Conservation (phyloP, 2,329 filamentous ascomycete species). For the Myriosclerotinia scirpicola region DNA sequence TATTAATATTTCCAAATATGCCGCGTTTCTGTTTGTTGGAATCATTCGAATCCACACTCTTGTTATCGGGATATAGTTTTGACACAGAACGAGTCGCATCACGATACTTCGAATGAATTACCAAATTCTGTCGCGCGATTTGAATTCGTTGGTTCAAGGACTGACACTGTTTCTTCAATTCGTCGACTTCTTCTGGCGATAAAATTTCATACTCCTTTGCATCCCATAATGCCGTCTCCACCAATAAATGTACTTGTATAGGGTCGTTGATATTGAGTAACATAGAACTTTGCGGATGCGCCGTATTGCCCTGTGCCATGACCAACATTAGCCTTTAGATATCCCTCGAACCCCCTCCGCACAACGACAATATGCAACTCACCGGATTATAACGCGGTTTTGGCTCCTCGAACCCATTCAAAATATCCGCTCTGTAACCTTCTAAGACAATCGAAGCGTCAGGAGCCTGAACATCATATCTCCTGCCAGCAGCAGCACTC, state of each 20-base stretch:
- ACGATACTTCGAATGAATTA: slow-evolving; percentile 88
- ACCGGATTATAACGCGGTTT: slow-evolving; percentile 59
- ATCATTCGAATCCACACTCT: slow-evolving; percentile 50
- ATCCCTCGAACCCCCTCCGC: background rate
- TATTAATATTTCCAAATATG: slow-evolving; percentile 48
- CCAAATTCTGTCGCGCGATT: slow-evolving; percentile 76
- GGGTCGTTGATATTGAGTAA: slow-evolving; percentile 65
- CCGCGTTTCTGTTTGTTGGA: slow-evolving; percentile 49
- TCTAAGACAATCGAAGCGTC: slow-evolving; percentile 51
- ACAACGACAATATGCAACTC: slow-evolving; percentile 32
- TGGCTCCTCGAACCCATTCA: slow-evolving; percentile 55
- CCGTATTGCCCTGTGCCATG: slow-evolving; percentile 50
- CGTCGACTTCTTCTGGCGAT: slow-evolving; percentile 87
- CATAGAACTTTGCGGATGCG: slow-evolving; percentile 54
- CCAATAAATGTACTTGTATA: slow-evolving; percentile 86
- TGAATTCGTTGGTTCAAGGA: slow-evolving; percentile 75
- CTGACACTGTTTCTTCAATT: slow-evolving; percentile 82
- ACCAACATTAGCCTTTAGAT: slow-evolving; percentile 14
- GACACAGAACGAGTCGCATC: slow-evolving; percentile 88
- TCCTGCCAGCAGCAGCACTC: background rate
- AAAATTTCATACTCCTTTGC: slow-evolving; percentile 82
- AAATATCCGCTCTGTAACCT: slow-evolving; percentile 57
- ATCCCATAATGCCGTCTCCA: slow-evolving; percentile 89
- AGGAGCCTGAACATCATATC: slow-evolving; percentile 21
- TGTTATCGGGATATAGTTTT: slow-evolving; percentile 67